Conservation (phyloP, 768 basidiomycete genomes). For the Lactarius pseudohatsudake region DNA sequence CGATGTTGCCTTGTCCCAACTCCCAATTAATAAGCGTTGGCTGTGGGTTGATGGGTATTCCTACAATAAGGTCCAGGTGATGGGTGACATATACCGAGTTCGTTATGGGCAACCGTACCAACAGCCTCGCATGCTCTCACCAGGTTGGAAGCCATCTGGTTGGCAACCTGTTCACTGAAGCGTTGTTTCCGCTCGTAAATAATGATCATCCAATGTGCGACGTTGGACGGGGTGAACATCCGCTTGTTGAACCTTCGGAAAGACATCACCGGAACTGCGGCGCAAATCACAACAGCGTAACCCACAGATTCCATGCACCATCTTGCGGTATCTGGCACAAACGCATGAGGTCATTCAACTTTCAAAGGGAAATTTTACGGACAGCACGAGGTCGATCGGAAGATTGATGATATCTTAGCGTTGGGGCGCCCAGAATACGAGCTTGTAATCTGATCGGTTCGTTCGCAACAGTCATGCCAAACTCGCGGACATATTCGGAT, state of each 20-base stretch:
- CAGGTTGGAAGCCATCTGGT: slow-evolving; percentile 58
- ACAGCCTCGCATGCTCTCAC: slow-evolving; percentile 50
- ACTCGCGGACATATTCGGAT: slow-evolving; percentile 61
- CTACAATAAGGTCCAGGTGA: slow-evolving; percentile 38
- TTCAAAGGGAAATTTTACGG: slow-evolving; percentile 32
- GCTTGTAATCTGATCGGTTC: slow-evolving; percentile 60
- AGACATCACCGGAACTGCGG: not conserved
- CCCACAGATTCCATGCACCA: slow-evolving; percentile 79
- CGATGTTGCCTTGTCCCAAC: slow-evolving; percentile 57
- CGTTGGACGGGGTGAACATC: slow-evolving; percentile 56
- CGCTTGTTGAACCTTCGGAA: slow-evolving; percentile 64
- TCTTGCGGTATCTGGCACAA: slow-evolving; percentile 53
- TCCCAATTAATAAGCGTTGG: slow-evolving; percentile 52
- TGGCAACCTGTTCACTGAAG: slow-evolving; percentile 49
- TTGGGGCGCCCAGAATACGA: slow-evolving; percentile 62
- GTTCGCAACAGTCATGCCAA: slow-evolving; percentile 61
- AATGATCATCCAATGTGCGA: slow-evolving; percentile 62
- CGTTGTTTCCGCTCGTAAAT: slow-evolving; percentile 63
- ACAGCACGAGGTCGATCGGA: slow-evolving; percentile 60
- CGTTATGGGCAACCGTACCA: slow-evolving; percentile 45
- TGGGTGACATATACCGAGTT: not conserved
- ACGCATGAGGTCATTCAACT: not conserved
- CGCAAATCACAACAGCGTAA: slow-evolving; percentile 2
- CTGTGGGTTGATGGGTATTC: slow-evolving; percentile 53
- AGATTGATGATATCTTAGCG: slow-evolving; percentile 59